Base-by-base conservation (phyloP, 1,139 yeast genomes). In the Pichiaceae sp. region DNA sequence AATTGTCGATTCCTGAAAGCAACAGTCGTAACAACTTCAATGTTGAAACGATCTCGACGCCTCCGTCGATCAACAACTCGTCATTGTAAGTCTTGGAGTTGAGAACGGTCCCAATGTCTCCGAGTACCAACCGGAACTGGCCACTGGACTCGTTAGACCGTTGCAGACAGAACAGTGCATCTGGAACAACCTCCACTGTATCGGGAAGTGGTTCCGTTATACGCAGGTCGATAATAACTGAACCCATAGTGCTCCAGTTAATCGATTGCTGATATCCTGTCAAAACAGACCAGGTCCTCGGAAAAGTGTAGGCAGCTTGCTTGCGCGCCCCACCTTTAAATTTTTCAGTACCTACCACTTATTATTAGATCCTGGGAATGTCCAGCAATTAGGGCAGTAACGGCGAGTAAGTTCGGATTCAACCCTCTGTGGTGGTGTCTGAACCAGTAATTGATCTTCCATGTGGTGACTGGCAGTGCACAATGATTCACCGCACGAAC, bases 21-120 rank as follows among this genome's bases (percentile, higher is more conserved):
- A 14, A 21, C 16, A 42, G 23, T 16, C 33, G 31, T 2, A 42
- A 19, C 14, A 42, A 12, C 17, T 42, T 38, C 8, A 32, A 21
- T 3, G 38, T 4, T n/a, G 38, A 35, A 11, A 39, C 2, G 1
- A 35, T 15, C 3, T 29, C 27, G 3, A 34, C 18, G 5, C 19
- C 24, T 11, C 15, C 15, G 8, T 11, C 12, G 20, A 30, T 15
- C 11, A 7, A 12, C 15, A 30, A 15, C 21, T 8, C n/a, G 19
- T 30, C 32, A 30, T 30, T 30, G 32, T 16, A 30, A 30, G 16
- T 6, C 32, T 30, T 30, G 23, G 16, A 7, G 15, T 18, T 11
- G 16, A 30, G 32, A 5, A 30, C 32, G 11, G 32, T 6, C 14
- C 8, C 24, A 6, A 30, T 19, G 11, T 21, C 24, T 11, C 11